A percentile compares a stretch with the other conserved stretches of the same genome.
These are phyloP conservation scores for Sesbania bispinosa DNA, from an alignment of 306 rosid species.

Conservation along the genomic window DNA sequence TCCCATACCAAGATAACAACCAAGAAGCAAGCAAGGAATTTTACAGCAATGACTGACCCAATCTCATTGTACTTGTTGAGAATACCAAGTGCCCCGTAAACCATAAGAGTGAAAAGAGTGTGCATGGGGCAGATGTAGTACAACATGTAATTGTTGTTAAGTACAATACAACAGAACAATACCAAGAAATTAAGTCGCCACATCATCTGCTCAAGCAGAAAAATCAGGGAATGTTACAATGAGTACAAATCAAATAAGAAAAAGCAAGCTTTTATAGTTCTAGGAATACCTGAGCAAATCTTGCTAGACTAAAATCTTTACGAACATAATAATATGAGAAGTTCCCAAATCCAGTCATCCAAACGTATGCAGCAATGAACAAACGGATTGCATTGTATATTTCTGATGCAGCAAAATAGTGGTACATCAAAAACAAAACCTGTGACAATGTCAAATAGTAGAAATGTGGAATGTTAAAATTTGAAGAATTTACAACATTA, in stretches of 20 bases:
- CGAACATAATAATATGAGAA: slow-evolving; percentile 91
- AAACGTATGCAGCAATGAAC: slow-evolving; percentile 89
- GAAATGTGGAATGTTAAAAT: slow-evolving; percentile 19
- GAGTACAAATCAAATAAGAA: slow-evolving; percentile 15
- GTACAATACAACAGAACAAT: slow-evolving; percentile 70
- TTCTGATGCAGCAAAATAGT: slow-evolving; percentile 86
- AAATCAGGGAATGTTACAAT: not conserved
- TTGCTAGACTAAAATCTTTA: slow-evolving; percentile 85
- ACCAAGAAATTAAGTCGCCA: slow-evolving; percentile 99
- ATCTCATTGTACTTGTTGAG: slow-evolving; percentile 79
- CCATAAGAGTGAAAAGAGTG: slow-evolving; percentile 95
- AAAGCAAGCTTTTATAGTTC: slow-evolving; percentile 22
- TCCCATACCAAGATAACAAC: slow-evolving; percentile 86
- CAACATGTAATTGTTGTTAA: slow-evolving; percentile 85
- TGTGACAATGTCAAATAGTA: slow-evolving; percentile 33
- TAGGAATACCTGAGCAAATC: slow-evolving; percentile 78
- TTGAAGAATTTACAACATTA: not conserved
- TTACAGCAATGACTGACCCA: slow-evolving; percentile 67
- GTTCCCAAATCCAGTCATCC: slow-evolving; percentile 99
- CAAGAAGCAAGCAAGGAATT: slow-evolving; percentile 70
- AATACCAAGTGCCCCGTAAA: slow-evolving; percentile 81
- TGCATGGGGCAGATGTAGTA: slow-evolving; percentile 99
- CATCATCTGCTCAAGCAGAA: slow-evolving; percentile 83
- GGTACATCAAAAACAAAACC: slow-evolving; percentile 96
- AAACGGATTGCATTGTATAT: slow-evolving; percentile 81